Percentiles rank a stretch among this genome's conserved stretches.
Evolutionary conservation across 2,329 filamentous ascomycete species (phyloP).

Genomic region (Neobulgaria alba): DNA sequence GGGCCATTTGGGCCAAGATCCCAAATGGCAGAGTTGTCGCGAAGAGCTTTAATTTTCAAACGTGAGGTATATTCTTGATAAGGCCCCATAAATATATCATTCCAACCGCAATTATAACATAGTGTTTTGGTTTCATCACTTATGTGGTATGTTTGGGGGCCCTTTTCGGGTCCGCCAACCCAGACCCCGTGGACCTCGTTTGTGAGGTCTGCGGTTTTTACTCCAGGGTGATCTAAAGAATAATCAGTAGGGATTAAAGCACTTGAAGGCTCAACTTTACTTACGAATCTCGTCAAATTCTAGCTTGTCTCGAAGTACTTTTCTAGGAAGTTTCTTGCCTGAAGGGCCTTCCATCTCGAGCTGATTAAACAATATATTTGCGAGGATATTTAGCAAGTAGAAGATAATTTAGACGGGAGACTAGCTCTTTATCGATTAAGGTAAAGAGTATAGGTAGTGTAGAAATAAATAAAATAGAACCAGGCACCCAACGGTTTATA

Average conservation of each 20-base stretch:
- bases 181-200: neutral
- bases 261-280: constrained; percentile 1
- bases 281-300: constrained; percentile 7
- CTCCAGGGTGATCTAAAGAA: constrained; percentile 5
- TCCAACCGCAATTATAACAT: constrained; percentile 6
- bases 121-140: neutral
- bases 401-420: no score
- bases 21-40: constrained; percentile 5
- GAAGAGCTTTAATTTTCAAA: constrained; percentile 2
- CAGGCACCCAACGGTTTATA: no score
- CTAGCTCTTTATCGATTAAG: no score
- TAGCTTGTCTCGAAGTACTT: constrained; percentile 2
- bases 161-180: neutral
- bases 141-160: neutral
- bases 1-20: constrained; percentile 5
- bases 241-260: constrained; percentile 1
- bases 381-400: no score
- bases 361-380: no score
- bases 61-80: constrained; percentile 4
- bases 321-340: constrained; percentile 4
- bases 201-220: constrained; percentile 3
- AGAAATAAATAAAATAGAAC: no score
- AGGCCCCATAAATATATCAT: neutral
- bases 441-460: no score
- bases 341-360: no score